Conservation (phyloP, 2,329 filamentous ascomycete genomes). For the Cordyceps tenuipes region DNA sequence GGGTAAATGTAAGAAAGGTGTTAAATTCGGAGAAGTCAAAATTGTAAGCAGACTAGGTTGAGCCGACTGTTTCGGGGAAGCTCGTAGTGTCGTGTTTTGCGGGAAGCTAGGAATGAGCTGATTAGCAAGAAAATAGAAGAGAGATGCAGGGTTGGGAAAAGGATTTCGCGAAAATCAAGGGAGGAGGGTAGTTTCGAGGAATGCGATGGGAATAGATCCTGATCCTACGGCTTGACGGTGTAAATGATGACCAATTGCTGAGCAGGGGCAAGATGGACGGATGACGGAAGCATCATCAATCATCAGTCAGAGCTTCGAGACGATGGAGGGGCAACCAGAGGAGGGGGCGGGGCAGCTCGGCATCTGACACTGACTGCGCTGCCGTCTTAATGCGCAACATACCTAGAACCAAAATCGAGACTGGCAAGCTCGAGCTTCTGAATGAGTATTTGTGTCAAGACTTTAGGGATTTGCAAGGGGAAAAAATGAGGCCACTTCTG, state of each 20-base stretch:
- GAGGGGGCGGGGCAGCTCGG: slow-evolving; percentile 9
- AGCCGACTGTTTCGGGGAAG: not conserved
- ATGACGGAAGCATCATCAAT: slow-evolving; percentile 10
- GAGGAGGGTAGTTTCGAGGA: not conserved
- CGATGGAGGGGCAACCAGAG: slow-evolving; percentile 8
- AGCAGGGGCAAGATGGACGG: not conserved
- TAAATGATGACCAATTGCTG: slow-evolving; percentile 8
- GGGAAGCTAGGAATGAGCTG: not conserved
- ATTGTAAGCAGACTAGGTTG: not conserved
- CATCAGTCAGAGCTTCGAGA: slow-evolving; percentile 1
- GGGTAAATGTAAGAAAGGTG: not conserved
- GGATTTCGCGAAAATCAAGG: not conserved
- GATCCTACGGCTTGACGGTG: not conserved
- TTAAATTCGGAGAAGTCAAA: not conserved
- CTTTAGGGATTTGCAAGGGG: not conserved
- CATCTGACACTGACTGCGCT: not conserved
- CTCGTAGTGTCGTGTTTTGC: not conserved
- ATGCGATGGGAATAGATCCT: not conserved
- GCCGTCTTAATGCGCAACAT: not conserved
- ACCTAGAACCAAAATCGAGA: not conserved
- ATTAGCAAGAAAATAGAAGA: not conserved
- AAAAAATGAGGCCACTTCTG: not conserved
- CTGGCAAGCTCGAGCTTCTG: not conserved
- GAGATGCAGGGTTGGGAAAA: not conserved
- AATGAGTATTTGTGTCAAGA: not conserved